Evolutionary conservation across 2,329 filamentous ascomycete genomes (phyloP).

Genomic region (Epichloe sibirici): DNA sequence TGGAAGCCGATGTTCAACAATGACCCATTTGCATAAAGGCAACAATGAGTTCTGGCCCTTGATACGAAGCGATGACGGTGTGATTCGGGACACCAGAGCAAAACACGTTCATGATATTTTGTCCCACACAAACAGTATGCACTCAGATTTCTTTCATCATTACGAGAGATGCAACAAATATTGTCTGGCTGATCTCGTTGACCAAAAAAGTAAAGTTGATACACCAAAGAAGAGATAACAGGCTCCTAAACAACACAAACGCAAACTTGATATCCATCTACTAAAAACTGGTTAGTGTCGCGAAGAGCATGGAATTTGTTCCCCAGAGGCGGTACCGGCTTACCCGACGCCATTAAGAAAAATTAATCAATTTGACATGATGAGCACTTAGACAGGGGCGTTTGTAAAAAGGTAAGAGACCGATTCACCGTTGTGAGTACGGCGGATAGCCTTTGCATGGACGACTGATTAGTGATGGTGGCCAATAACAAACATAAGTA

Average conservation of each 20-base stretch:
- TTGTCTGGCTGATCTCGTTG: not conserved
- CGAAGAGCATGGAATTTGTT: not conserved
- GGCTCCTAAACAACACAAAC: not conserved
- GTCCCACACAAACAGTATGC: too few species aligned
- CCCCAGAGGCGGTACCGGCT: not conserved
- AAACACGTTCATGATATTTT: too few species aligned
- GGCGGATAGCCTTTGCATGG: conserved; percentile 44
- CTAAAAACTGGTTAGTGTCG: not conserved
- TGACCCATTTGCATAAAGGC: too few species aligned
- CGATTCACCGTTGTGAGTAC: conserved; percentile 54
- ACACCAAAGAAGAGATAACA: not conserved
- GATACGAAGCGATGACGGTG: too few species aligned
- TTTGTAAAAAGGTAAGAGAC: conserved; percentile 60
- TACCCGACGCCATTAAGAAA: not conserved
- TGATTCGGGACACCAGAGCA: too few species aligned
- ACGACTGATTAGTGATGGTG: conserved; percentile 3
- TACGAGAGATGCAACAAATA: not conserved
- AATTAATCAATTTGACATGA: not conserved
- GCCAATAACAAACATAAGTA: not conserved
- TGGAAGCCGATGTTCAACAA: too few species aligned
- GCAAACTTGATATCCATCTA: not conserved
- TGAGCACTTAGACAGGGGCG: conserved; percentile 35
- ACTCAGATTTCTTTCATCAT: too few species aligned
- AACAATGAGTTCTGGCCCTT: too few species aligned
- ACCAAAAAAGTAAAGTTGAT: not conserved